phyloP scores from a whole-genome alignment of 1,284 basidiomycete species.

The Ceratobasidium sp. region DNA sequence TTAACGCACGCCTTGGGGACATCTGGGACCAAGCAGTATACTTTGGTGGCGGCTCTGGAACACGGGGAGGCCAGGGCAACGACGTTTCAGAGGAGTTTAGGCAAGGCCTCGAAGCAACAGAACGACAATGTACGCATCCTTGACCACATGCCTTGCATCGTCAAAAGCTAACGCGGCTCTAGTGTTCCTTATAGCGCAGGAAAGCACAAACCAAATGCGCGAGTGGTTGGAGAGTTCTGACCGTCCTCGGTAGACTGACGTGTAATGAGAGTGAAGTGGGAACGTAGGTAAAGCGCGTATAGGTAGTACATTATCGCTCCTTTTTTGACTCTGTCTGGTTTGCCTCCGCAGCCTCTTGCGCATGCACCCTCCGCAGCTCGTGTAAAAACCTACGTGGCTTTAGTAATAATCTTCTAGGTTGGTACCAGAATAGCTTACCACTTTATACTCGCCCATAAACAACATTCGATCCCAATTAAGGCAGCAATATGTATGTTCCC shows the following conservation, averaged over 20 bases:
- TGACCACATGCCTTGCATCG: neutral
- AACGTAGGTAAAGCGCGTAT: constrained; percentile 32
- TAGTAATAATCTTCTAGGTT: neutral
- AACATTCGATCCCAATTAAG: constrained; percentile 72
- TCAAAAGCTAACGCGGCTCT: constrained; percentile 5
- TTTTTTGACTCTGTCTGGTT: constrained; percentile 51
- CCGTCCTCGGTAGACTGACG: constrained; percentile 56
- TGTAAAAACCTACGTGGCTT: constrained; percentile 54
- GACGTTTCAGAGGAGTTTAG: constrained; percentile 76
- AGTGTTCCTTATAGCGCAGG: constrained; percentile 89
- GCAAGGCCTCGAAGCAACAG: constrained; percentile 88
- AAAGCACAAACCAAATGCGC: constrained; percentile 80
- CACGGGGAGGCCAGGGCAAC: constrained; percentile 65
- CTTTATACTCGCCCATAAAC: constrained; percentile 81
- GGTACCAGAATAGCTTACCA: constrained; percentile 64
- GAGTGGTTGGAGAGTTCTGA: constrained; percentile 84
- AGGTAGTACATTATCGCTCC: constrained; percentile 50
- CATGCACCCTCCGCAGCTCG: constrained; percentile 54
- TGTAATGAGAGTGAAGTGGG: constrained; percentile 52
- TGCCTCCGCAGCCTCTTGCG: constrained; percentile 30
- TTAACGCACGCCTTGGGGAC: constrained; percentile 80
- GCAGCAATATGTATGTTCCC: constrained; percentile 74
- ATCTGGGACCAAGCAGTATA: constrained; percentile 92
- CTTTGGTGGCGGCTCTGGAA: constrained; percentile 78
- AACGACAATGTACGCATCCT: constrained; percentile 84